phyloP scores from a whole-genome alignment of 495 filamentous ascomycete species.

The Rusavskia elegans region DNA sequence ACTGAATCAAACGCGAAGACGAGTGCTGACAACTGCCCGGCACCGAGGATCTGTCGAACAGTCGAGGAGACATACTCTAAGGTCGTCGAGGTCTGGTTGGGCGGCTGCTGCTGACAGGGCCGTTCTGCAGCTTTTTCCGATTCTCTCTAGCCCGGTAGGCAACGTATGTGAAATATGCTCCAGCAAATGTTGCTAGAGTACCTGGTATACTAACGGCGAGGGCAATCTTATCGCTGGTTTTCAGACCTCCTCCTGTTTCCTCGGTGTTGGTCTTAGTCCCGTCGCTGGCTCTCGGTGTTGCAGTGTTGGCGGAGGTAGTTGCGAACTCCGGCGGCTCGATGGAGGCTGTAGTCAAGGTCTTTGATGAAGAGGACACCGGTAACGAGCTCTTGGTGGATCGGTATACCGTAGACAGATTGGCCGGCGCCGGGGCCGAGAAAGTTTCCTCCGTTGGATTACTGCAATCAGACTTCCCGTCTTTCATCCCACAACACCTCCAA shows the following conservation, averaged over 20 bases:
- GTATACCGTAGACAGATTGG: conserved; percentile 2
- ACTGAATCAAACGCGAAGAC: too few relatives aligned
- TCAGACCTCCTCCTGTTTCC: background rate
- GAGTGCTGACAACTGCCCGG: too few relatives aligned
- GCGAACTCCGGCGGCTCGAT: too few relatives aligned
- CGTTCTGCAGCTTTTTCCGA: background rate
- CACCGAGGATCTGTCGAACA: too few relatives aligned
- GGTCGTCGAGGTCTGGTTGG: too few relatives aligned
- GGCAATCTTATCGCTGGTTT: background rate
- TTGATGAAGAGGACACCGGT: conserved; percentile 19
- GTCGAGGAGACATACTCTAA: too few relatives aligned
- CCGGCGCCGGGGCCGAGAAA: conserved; percentile 6
- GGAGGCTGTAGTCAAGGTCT: conserved; percentile 12
- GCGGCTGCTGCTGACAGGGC: too few relatives aligned
- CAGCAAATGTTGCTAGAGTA: background rate
- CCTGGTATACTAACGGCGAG: background rate
- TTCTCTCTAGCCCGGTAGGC: background rate
- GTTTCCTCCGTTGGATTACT: conserved; percentile 4
- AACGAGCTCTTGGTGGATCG: conserved; percentile 11
- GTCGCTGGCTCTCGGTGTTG: background rate
- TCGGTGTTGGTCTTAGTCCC: background rate
- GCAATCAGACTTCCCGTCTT: conserved; percentile 1
- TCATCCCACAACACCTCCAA: conserved; percentile 7
- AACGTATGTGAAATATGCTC: background rate
- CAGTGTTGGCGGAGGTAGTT: conserved; percentile 20